Base-by-base conservation (phyloP, 345 rosid species). In the Lumnitzera racemosa region DNA sequence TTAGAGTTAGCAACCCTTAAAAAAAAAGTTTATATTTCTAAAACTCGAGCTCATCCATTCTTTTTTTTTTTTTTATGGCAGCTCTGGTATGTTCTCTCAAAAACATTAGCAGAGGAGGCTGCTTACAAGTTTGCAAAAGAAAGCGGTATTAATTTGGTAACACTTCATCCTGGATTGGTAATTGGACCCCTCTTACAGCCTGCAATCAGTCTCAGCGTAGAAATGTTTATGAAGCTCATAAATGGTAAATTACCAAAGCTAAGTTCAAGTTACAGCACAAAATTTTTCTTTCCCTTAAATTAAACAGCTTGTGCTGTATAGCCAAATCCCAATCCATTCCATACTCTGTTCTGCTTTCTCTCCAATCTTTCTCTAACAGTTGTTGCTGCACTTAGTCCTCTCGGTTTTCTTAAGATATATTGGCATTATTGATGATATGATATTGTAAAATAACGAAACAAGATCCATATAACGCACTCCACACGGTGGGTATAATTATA, bases 71-170 rank as follows among this genome's bases (percentile, higher is more conserved):
- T 48, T 16, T 27, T 58, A 11, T 31, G 46, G 9, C 59, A 67
- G 70, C 53, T 46, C 15, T 67, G 64, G 70, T 59, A 59, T 23
- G 54, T 61, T 24, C 57, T 66, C 5, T 66, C 63, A 0, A 66
- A 66, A 58, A 66, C 69, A 20, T 52, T 66, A 53, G 70, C 70
- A 7, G 60, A 47, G 49, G 59, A 46, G 31, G 70, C 55, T 49
- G 64, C 70, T 1, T 53, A 53, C 47, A 47, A 49, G 13, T 59
- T 59, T 53, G 14, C 20, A 5, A 24, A 49, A 25, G 55, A 59
- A 59, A 59, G 57, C 9, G 59, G 59, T 52, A 67, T 67, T 24
- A 46, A 58, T 46, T 41, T 67, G 70, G 51, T 67, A 15, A 58
- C 53, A 2, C 52, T 66, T 14, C 59, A 67, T 25, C 70, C 60